A percentile compares a stretch with the other conserved stretches of the same genome.
These are phyloP conservation scores for Microcyclospora tardicrescens DNA, from an alignment of 2,329 filamentous ascomycete genomes.

Conservation along the genomic window DNA sequence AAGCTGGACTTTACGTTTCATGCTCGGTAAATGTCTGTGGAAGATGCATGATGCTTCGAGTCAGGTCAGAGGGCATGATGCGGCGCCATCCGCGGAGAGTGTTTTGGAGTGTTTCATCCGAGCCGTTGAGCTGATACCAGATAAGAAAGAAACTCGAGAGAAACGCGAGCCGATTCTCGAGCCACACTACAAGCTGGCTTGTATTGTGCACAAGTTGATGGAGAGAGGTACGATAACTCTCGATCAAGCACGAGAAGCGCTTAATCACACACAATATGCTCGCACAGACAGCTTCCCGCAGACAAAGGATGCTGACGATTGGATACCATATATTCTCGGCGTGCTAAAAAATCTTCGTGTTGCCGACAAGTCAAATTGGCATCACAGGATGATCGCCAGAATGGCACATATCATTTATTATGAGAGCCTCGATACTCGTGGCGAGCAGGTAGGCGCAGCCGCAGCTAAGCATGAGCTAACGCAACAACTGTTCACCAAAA, in stretches of 20 bases:
- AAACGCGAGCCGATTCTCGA: slow-evolving; percentile 70
- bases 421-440: slow-evolving; percentile 19
- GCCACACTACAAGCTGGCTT: slow-evolving; percentile 83
- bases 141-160: slow-evolving; percentile 40
- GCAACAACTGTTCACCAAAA: slow-evolving; percentile 80
- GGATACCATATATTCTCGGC: slow-evolving; percentile 50
- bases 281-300: slow-evolving; percentile 35
- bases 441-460: slow-evolving; percentile 31
- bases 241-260: slow-evolving; percentile 35
- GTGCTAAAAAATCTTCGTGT: slow-evolving; percentile 45
- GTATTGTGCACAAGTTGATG: slow-evolving; percentile 71
- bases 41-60: slow-evolving; percentile 46
- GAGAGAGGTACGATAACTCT: slow-evolving; percentile 29
- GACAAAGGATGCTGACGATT: slow-evolving; percentile 33
- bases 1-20: slow-evolving; percentile 55
- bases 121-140: slow-evolving; percentile 48
- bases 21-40: slow-evolving; percentile 59
- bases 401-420: slow-evolving; percentile 52
- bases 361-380: slow-evolving; percentile 89
- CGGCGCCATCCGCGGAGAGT: slow-evolving; percentile 25
- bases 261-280: slow-evolving; percentile 43
- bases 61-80: slow-evolving; percentile 8
- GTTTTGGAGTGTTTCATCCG: slow-evolving; percentile 46
- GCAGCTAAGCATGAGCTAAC: slow-evolving; percentile 68
- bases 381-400: slow-evolving; percentile 77